Base-by-base conservation (phyloP, 805 yeast genomes). In the Lipomyces starkeyi region DNA sequence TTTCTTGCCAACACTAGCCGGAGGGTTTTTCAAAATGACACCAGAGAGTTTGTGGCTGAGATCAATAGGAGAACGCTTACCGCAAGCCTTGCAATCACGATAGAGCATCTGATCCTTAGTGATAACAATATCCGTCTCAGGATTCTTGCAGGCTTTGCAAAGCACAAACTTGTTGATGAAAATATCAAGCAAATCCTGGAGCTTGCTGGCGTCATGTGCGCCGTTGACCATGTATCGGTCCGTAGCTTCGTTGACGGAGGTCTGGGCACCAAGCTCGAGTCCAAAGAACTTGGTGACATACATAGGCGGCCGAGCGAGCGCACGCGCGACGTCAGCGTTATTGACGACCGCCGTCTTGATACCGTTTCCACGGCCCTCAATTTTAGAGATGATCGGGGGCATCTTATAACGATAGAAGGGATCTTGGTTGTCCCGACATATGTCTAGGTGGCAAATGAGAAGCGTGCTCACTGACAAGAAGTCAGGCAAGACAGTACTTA, bases 321-420 rank as follows among this genome's bases (percentile, higher is more conserved):
- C 97, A 76, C 97, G 87, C 54, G 98, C 97, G 70, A 95, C 97
- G 77, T 95, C 98, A 53, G 90, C 83, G 64, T 92, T 87, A 81
- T 95, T 95, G 73, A 92, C 87, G 66, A 95, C 89, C 64, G 94
- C 96, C 29, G 99, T 95, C 80, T 93, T 93, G 82, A 95, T 95
- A 88, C 99, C 99, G 83, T 95, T 95, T 83, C 99, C 99, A 79
- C 97, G 87, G 80, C 99, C 99, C 83, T 95, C 98, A 73, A 91
- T 91, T 85, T 95, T 95, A 74, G 97, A 91, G 82, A 91, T 96
- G 81, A 95, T 89, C 56, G 96, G 90, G 78, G 99, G 99, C 99
- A 95, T 95, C 84, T 95, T 95, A 82, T 95, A 95, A 84, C 99
- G 97, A 88, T 95, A 95, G 81, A 95, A 95, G 58, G 98, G 98